Evolutionary conservation across 331 rosid species (phyloP), one percentile per base, ranked within the genome.

Genomic region (Malus hybrid): DNA sequence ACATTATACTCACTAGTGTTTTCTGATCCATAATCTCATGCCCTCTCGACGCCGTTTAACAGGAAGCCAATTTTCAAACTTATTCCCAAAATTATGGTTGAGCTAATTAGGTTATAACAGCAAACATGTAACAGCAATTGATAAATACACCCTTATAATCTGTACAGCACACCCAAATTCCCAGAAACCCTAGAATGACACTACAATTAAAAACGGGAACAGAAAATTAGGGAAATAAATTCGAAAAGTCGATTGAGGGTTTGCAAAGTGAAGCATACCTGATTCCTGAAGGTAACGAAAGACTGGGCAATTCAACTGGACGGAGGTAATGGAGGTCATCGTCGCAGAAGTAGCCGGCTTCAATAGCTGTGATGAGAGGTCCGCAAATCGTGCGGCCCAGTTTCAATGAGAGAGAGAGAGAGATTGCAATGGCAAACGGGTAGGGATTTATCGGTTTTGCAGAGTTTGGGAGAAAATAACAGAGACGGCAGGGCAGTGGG

Each of bases 241-340:
- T 29, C 24, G 18, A 6, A 36, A 46, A 28, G 19, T 3, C 0
- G 44, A 24, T 2, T 66, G 63, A 29, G 13, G 10, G n/a, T 13
- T 3, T 12, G 6, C 13, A 73, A 52, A 67, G 65, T 5, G 70
- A 20, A 69, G 70, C 9, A 5, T 36, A 90, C 98, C 98, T 86
- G 98, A 93, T 84, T 93, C 98, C 46, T 88, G n/a, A n/a, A n/a
- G n/a, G n/a, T n/a, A n/a, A n/a, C n/a, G n/a, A n/a, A n/a, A n/a
- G n/a, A n/a, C n/a, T n/a, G n/a, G n/a, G n/a, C n/a, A n/a, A n/a
- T n/a, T n/a, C n/a, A n/a, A n/a, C n/a, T n/a, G n/a, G n/a, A n/a
- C n/a, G n/a, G n/a, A n/a, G n/a, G n/a, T n/a, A n/a, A n/a, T n/a
- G n/a, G n/a, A n/a, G n/a, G n/a, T n/a, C n/a, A n/a, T n/a, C n/a